Conservation (phyloP, 129 eudicot genomes). For the Arctium minus region DNA sequence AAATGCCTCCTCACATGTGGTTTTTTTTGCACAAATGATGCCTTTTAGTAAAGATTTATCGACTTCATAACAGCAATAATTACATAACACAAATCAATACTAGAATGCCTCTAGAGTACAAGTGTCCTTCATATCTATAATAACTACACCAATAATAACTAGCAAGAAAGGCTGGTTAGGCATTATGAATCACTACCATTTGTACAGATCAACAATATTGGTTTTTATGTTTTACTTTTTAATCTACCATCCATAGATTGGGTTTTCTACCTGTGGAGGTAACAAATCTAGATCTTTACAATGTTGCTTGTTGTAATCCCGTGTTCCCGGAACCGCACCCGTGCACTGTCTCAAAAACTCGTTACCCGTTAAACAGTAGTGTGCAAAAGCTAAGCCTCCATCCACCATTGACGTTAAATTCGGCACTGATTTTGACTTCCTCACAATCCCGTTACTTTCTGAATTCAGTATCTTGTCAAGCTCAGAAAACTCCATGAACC, state of each 20-base stretch:
- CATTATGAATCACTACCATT: slow-evolving; percentile 7
- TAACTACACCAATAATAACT: slow-evolving; percentile 10
- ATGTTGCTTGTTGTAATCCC: slow-evolving; percentile 61
- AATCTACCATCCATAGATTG: slow-evolving; percentile 83
- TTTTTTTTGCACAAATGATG: background rate
- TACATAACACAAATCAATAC: slow-evolving; percentile 1
- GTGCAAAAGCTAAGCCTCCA: slow-evolving; percentile 89
- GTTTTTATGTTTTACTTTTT: background rate
- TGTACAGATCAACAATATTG: slow-evolving; percentile 14
- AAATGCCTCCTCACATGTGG: too few species aligned
- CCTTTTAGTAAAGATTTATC: background rate
- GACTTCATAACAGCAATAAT: background rate
- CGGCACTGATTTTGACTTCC: slow-evolving; percentile 68
- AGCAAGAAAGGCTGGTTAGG: slow-evolving; percentile 16
- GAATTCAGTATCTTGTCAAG: slow-evolving; percentile 54
- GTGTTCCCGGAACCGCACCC: slow-evolving; percentile 81
- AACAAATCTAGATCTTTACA: slow-evolving; percentile 72
- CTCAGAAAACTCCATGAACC: slow-evolving; percentile 89
- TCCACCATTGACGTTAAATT: slow-evolving; percentile 63
- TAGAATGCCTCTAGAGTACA: background rate
- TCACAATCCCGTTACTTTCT: slow-evolving; percentile 17
- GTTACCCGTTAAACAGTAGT: slow-evolving; percentile 78
- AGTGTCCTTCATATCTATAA: background rate
- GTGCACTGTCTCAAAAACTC: slow-evolving; percentile 79
- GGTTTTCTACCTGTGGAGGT: slow-evolving; percentile 88